Percentiles rank a stretch among this genome's conserved stretches.
Conservation (phyloP, 352 stramenopile genomes). For the Pythium phragmiticola region DNA sequence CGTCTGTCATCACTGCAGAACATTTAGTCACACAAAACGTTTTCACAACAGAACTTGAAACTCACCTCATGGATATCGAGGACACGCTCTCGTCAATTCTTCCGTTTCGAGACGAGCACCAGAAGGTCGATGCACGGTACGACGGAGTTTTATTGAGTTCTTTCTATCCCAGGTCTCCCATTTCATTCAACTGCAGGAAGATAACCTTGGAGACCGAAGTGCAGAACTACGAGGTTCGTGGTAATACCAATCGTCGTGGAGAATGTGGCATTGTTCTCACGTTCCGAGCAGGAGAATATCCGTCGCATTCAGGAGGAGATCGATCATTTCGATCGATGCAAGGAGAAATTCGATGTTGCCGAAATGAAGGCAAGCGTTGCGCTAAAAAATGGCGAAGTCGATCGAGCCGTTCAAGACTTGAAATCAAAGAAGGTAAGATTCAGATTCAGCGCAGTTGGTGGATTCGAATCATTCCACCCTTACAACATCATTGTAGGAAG, state of each 20-base stretch:
- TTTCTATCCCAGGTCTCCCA: background rate
- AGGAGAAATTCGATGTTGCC: constrained; percentile 15
- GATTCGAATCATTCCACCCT: background rate
- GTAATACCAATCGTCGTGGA: background rate
- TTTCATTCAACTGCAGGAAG: constrained; percentile 3
- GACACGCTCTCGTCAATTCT: constrained; percentile 24
- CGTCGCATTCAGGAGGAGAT: background rate
- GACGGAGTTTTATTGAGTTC: background rate
- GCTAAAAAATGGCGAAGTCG: constrained; percentile 21
- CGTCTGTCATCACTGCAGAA: background rate
- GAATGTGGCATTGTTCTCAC: background rate
- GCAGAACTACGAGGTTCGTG: constrained; percentile 3
- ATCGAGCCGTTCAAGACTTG: constrained; percentile 6
- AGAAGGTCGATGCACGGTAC: constrained; percentile 8
- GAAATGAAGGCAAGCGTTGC: constrained; percentile 15
- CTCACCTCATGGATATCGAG: constrained; percentile 20
- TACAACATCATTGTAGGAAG: constrained; percentile 3
- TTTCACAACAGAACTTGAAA: constrained; percentile 21
- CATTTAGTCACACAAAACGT: background rate
- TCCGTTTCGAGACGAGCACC: constrained; percentile 18
- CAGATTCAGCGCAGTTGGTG: background rate
- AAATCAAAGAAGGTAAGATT: constrained; percentile 15
- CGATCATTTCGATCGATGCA: constrained; percentile 15
- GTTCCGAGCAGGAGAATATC: constrained; percentile 6
- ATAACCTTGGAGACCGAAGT: constrained; percentile 11